Evolutionary conservation across 345 rosid genomes (phyloP).

Genomic region (Camelina laxa): DNA sequence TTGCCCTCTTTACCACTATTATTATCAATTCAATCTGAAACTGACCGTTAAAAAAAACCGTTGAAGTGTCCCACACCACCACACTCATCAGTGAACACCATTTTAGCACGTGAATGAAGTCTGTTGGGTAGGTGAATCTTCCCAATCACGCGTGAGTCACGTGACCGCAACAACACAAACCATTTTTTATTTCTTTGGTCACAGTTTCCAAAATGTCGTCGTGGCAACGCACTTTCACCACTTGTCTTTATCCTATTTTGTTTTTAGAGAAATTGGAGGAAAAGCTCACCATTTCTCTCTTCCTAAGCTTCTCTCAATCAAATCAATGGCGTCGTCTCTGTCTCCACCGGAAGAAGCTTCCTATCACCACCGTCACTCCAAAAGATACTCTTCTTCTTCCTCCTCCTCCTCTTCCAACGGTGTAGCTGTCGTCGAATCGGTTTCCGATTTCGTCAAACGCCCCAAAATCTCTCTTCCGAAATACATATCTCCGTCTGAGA

Average conservation of each 20-base stretch:
- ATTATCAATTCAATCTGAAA: background rate
- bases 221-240: conserved; percentile 44
- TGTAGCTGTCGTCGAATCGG: conserved; percentile 17
- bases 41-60: background rate
- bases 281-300: background rate
- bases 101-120: conserved; percentile 41
- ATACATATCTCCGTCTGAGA: conserved; percentile 52
- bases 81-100: background rate
- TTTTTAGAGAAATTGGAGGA: background rate
- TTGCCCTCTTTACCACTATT: background rate
- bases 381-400: conserved; percentile 6
- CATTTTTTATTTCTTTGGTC: background rate
- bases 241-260: conserved; percentile 29
- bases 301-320: background rate
- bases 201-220: conserved; percentile 31
- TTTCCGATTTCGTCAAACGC: conserved; percentile 40
- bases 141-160: conserved; percentile 35
- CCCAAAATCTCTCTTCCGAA: conserved; percentile 51
- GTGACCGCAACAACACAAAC: conserved; percentile 14
- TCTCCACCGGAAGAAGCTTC: conserved; percentile 44
- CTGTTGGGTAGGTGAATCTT: conserved; percentile 12
- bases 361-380: conserved; percentile 40
- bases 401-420: conserved; percentile 2
- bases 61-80: background rate
- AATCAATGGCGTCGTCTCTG: conserved; percentile 49